Percentiles rank a stretch among this genome's conserved stretches.
phyloP scores from a whole-genome alignment of 2,329 filamentous ascomycete genomes.

The Ascochyta lentis region DNA sequence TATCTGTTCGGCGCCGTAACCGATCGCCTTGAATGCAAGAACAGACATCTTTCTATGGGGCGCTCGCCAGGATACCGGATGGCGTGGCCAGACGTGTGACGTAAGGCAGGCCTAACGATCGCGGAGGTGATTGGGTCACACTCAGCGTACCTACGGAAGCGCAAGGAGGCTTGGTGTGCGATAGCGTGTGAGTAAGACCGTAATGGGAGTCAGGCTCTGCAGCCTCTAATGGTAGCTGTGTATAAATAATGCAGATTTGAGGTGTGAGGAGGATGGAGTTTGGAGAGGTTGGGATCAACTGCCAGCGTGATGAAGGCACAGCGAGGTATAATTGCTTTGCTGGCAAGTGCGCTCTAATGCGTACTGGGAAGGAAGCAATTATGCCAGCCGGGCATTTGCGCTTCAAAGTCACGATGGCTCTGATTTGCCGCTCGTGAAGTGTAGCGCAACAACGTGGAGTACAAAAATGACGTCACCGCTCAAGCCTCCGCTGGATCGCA shows the following conservation, averaged over 20 bases:
- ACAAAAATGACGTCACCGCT: constrained; percentile 11
- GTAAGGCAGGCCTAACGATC: constrained; percentile 32
- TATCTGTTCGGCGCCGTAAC: constrained; percentile 48
- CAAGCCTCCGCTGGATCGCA: background rate
- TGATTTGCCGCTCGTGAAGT: constrained; percentile 6
- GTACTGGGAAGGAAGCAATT: constrained; percentile 11
- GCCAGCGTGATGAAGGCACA: background rate
- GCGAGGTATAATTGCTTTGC: constrained; percentile 3
- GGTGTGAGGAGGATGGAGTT: constrained; percentile 5
- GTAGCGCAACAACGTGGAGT: constrained; percentile 4
- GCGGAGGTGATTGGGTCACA: constrained; percentile 43
- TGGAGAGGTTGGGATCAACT: constrained; percentile 4
- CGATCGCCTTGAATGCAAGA: constrained; percentile 49
- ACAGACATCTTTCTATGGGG: constrained; percentile 40
- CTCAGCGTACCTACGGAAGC: constrained; percentile 16
- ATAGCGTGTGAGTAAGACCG: constrained; percentile 32
- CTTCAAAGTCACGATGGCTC: constrained; percentile 14
- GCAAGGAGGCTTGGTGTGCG: constrained; percentile 29
- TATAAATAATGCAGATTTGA: constrained; percentile 20
- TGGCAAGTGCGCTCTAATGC: constrained; percentile 8
- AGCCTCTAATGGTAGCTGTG: constrained; percentile 4
- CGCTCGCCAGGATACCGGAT: constrained; percentile 34
- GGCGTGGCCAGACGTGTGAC: constrained; percentile 35
- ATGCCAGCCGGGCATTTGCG: constrained; percentile 11
- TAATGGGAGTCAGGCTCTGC: constrained; percentile 14